A percentile compares a stretch with the other conserved stretches of the same genome.
phyloP scores from a whole-genome alignment of 139 green algal species.

The Auxenochlorella pyrenoidosa region DNA sequence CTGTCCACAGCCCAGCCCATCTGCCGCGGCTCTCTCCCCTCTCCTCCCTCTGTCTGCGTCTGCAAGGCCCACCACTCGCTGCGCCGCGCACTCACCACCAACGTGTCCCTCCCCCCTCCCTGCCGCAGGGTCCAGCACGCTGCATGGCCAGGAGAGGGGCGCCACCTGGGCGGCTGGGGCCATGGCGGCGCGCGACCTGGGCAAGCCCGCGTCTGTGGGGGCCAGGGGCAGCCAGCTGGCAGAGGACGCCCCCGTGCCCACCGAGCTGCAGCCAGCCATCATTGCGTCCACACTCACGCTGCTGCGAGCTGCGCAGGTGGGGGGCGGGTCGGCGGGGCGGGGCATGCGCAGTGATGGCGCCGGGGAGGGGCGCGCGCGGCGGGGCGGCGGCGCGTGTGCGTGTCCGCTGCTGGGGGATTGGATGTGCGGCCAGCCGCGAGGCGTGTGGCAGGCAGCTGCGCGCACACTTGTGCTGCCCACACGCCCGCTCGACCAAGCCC shows the following conservation, averaged over 20 bases:
- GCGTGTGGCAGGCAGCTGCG: no score
- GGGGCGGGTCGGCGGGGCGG: background rate
- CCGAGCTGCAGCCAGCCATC: slow-evolving; percentile 5
- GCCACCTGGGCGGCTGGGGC: slow-evolving; percentile 6
- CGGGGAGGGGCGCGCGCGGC: no score
- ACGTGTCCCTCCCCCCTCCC: background rate
- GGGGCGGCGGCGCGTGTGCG: no score
- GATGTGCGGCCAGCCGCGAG: no score
- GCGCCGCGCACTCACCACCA: background rate
- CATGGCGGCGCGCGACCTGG: background rate
- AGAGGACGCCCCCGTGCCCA: background rate
- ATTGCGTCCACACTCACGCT: background rate
- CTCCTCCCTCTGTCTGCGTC: no score
- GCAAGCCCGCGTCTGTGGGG: background rate
- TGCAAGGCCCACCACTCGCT: background rate
- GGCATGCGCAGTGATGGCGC: no score
- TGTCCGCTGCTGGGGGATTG: no score
- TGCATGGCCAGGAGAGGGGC: background rate
- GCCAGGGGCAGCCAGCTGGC: background rate
- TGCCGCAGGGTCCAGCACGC: slow-evolving; percentile 7
- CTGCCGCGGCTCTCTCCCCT: no score
- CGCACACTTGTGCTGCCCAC: no score
- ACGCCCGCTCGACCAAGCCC: no score
- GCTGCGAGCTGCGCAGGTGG: background rate
- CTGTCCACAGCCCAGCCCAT: no score